These are phyloP conservation scores for Sporothrix pseudoabietina DNA, from an alignment of 2,329 filamentous ascomycete species.

Conservation along the genomic window DNA sequence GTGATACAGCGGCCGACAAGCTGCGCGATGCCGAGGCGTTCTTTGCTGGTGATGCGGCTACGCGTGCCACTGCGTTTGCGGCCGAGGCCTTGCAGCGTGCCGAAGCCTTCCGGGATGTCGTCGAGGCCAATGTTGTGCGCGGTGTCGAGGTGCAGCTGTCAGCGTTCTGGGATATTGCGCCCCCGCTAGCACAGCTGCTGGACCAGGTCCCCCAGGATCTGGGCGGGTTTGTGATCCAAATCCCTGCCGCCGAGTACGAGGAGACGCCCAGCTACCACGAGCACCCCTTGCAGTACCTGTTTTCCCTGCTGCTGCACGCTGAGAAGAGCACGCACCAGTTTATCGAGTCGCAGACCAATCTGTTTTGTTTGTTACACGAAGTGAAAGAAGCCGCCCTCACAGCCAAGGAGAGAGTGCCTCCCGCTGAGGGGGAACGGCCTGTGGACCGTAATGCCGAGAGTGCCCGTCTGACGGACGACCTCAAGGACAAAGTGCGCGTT, in stretches of 20 bases:
- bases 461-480: slow-evolving; percentile 71
- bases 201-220: slow-evolving; percentile 71
- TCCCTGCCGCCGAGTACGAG: slow-evolving; percentile 75
- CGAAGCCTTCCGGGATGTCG: slow-evolving; percentile 73
- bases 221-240: slow-evolving; percentile 68
- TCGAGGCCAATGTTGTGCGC: slow-evolving; percentile 81
- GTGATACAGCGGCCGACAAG: slow-evolving; percentile 68
- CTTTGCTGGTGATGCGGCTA: slow-evolving; percentile 75
- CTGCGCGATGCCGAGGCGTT: slow-evolving; percentile 76
- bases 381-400: slow-evolving; percentile 77
- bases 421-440: slow-evolving; percentile 45
- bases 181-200: slow-evolving; percentile 73
- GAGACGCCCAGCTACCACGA: slow-evolving; percentile 82
- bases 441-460: slow-evolving; percentile 52
- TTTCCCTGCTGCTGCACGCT: slow-evolving; percentile 79
- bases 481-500: slow-evolving; percentile 90
- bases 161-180: slow-evolving; percentile 97
- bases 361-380: slow-evolving; percentile 87
- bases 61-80: slow-evolving; percentile 71
- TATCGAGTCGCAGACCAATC: slow-evolving; percentile 90
- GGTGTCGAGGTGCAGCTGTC: slow-evolving; percentile 90
- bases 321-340: slow-evolving; percentile 96
- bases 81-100: slow-evolving; percentile 72
- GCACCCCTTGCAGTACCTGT: slow-evolving; percentile 88
- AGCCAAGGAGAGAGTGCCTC: slow-evolving; percentile 52